Base-by-base conservation (phyloP, 1,284 basidiomycete genomes). In the Ustilago xerochloae region DNA sequence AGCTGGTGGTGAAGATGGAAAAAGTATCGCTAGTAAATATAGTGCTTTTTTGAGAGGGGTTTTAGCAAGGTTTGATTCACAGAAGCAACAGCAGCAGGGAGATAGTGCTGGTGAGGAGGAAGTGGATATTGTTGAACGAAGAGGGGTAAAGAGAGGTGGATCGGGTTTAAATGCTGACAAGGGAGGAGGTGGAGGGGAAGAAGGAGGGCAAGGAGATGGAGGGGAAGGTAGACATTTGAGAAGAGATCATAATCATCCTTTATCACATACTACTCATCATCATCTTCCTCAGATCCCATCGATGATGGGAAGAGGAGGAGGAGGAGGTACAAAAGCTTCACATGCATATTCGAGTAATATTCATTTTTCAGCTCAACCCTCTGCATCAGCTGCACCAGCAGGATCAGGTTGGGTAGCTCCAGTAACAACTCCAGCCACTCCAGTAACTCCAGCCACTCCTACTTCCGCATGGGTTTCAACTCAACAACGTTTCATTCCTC, bases 1-100 rank as follows among this genome's bases (percentile, higher is more conserved):
- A 24, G 24, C 10, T 6, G 12, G 22, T 26, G 52, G 52, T 9
- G 38, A 39, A 29, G 7, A 12, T 2, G 43, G 53, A 16, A 49
- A 35, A 26, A 67, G 63, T 26, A 41, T 68, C 9, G 70, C 60
- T 9, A 38, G 28, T 4, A 63, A 55, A 51, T 73, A 67, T 16
- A 52, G 55, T 20, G 61, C 28, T n/a, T 73, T 73, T 46, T 30
- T 73, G 48, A 18, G 18, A 6, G 57, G 48, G 15, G 57, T 73
- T 5, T 36, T 73, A 43, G 57, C 4, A 6, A 24, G 64, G 38
- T 58, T 61, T 15, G 54, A 39, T 32, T 8, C 45, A 22, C 4
- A 22, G 4, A 10, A 2, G 9, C 30, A 13, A 13, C 12, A 9
- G 28, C 2, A 2, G 12, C 22, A 16, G 39, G 32, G 15, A 9